phyloP scores from a whole-genome alignment of 2,329 filamentous ascomycete genomes.

The Capronia epimyces region DNA sequence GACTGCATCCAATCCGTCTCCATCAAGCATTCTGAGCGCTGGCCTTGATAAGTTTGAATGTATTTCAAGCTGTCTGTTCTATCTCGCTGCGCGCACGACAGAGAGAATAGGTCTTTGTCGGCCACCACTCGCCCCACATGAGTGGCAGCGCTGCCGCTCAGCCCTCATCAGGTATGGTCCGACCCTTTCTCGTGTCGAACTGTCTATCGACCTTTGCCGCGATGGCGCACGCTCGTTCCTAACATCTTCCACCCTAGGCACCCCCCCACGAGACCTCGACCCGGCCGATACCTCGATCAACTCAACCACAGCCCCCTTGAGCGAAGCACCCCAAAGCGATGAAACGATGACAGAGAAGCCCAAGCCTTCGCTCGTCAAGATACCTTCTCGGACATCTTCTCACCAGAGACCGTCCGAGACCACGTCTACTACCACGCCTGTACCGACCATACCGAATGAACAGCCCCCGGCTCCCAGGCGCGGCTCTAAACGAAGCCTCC shows the following conservation, averaged over 20 bases:
- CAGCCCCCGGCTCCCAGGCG: conserved; percentile 23
- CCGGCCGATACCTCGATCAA: conserved; percentile 12
- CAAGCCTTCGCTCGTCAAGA: conserved; percentile 22
- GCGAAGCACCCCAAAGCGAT: conserved; percentile 8
- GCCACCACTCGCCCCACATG: conserved; percentile 30
- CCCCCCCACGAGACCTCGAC: conserved; percentile 8
- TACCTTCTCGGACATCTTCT: conserved; percentile 27
- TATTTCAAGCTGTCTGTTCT: conserved; percentile 7
- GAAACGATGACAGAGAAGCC: conserved; percentile 24
- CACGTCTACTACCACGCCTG: conserved; percentile 9
- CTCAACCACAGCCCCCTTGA: conserved; percentile 6
- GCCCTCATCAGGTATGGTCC: conserved; percentile 26
- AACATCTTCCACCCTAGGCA: conserved; percentile 18
- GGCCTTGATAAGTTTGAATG: conserved; percentile 11
- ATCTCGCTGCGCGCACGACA: conserved; percentile 15
- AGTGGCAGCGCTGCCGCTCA: conserved; percentile 29
- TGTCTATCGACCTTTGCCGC: conserved; percentile 11
- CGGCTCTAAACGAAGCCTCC: conserved; percentile 29
- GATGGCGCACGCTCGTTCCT: conserved; percentile 17
- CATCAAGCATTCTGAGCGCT: conserved; percentile 1
- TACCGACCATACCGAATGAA: conserved; percentile 15
- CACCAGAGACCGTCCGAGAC: conserved; percentile 15
- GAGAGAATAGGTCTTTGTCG: conserved; percentile 19
- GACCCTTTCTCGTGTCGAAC: conserved; percentile 9
- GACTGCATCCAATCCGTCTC: conserved; percentile 4